Conservation (phyloP, 2,329 filamentous ascomycete species). For the Fusarium anthophilum region DNA sequence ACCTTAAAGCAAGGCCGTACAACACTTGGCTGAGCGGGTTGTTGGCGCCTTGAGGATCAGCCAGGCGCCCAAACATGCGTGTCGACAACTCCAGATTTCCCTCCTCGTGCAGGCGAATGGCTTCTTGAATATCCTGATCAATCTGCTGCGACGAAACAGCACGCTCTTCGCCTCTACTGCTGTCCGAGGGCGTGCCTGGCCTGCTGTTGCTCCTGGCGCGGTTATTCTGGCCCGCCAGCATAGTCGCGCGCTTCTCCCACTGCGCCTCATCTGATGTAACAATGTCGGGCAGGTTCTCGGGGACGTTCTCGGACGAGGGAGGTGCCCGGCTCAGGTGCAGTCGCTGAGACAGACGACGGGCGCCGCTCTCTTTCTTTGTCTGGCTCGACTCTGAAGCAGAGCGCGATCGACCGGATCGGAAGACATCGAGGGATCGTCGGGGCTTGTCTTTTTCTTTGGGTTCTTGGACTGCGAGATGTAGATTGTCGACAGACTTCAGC, state of each 20-base stretch:
- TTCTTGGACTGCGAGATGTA: conserved; percentile 47
- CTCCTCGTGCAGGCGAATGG: conserved; percentile 90
- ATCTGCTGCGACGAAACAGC: conserved; percentile 59
- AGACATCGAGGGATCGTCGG: conserved; percentile 58
- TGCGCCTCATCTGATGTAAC: conserved; percentile 69
- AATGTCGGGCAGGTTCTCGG: conserved; percentile 82
- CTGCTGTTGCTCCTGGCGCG: conserved; percentile 52
- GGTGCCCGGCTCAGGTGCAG: conserved; percentile 71
- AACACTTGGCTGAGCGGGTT: conserved; percentile 96
- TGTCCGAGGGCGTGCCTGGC: conserved; percentile 51
- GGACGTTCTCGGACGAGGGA: conserved; percentile 77
- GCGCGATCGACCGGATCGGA: conserved; percentile 57
- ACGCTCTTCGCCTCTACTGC: conserved; percentile 36
- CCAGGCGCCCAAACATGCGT: conserved; percentile 83
- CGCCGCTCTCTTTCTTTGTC: conserved; percentile 46
- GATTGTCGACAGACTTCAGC: conserved; percentile 41
- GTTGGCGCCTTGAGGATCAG: conserved; percentile 84
- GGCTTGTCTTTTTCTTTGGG: conserved; percentile 44
- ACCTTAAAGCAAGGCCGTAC: conserved; percentile 91
- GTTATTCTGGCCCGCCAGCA: conserved; percentile 75
- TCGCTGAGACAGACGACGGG: conserved; percentile 71
- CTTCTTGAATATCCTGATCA: conserved; percentile 85
- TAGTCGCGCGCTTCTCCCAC: conserved; percentile 95
- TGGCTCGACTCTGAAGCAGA: conserved; percentile 57
- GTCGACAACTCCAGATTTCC: conserved; percentile 84